phyloP scores from a whole-genome alignment of 371 early-diverging fungal species.

The Massospora cicadina region DNA sequence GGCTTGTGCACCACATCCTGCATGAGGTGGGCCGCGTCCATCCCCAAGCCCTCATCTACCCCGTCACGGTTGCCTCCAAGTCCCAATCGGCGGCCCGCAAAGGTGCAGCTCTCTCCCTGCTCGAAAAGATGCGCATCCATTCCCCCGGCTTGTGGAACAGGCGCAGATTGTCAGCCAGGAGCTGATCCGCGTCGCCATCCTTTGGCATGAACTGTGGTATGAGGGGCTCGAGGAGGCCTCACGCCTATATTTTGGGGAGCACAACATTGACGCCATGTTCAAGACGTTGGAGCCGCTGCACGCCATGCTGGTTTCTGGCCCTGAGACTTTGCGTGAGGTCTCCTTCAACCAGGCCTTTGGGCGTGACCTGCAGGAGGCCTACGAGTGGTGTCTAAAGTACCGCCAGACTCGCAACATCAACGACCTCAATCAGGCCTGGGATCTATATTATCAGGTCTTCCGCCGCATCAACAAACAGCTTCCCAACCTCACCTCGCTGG shows the following conservation, averaged over 20 bases:
- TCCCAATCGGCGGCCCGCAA: constrained; percentile 64
- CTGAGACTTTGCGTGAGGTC: constrained; percentile 86
- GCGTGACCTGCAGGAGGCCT: constrained; percentile 79
- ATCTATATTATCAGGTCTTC: constrained; percentile 82
- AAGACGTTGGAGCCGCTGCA: constrained; percentile 76
- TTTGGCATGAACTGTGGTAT: constrained; percentile 97
- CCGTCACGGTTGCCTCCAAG: constrained; percentile 90
- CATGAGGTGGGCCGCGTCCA: constrained; percentile 87
- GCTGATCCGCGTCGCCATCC: constrained; percentile 86
- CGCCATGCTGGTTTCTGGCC: constrained; percentile 74
- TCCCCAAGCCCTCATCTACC: constrained; percentile 93
- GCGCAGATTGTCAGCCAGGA: constrained; percentile 90
- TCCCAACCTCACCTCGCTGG: constrained; percentile 65
- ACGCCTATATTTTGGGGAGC: constrained; percentile 66
- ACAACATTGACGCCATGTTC: constrained; percentile 84
- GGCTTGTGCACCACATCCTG: constrained; percentile 75
- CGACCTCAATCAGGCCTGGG: constrained; percentile 90
- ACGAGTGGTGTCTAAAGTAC: constrained; percentile 75
- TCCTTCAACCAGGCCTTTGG: constrained; percentile 90
- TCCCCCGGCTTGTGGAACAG: constrained; percentile 76
- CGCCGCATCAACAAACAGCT: constrained; percentile 65
- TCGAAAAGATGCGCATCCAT: constrained; percentile 83
- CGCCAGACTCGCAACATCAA: constrained; percentile 54
- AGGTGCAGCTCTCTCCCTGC: constrained; percentile 67
- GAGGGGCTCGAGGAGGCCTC: constrained; percentile 90